Evolutionary conservation across 2,329 filamentous ascomycete genomes (phyloP).

Genomic region (Albophoma yamanashiensis): DNA sequence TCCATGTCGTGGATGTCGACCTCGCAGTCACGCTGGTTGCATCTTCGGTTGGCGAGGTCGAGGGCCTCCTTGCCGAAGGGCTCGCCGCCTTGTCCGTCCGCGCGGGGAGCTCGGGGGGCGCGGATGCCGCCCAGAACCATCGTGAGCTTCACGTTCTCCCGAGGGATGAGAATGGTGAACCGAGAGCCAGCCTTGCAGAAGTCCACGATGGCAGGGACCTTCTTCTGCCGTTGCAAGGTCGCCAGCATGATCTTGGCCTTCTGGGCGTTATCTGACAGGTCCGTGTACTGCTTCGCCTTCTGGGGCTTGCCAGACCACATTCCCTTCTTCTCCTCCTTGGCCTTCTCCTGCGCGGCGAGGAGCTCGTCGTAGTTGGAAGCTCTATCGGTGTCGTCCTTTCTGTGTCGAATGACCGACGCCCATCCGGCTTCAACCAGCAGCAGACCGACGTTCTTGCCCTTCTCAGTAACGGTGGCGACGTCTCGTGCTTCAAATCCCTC

Average conservation of each 20-base stretch:
- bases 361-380: conserved; percentile 91
- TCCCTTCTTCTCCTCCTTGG: conserved; percentile 81
- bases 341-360: conserved; percentile 66
- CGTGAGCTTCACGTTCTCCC: conserved; percentile 89
- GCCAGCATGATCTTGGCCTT: conserved; percentile 93
- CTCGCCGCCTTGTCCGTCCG: conserved; percentile 68
- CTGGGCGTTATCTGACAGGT: conserved; percentile 85
- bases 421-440: conserved; percentile 85
- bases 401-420: conserved; percentile 87
- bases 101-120: conserved; percentile 73
- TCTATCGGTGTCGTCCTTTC: conserved; percentile 87
- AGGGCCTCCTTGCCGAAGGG: conserved; percentile 92
- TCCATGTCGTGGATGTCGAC: conserved; percentile 92
- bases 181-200: conserved; percentile 96
- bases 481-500: conserved; percentile 93
- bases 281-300: conserved; percentile 70
- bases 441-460: conserved; percentile 79
- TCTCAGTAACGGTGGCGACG: conserved; percentile 76
- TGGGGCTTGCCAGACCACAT: conserved; percentile 91
- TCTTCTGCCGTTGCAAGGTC: conserved; percentile 80
- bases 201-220: conserved; percentile 86
- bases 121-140: conserved; percentile 90
- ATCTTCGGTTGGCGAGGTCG: conserved; percentile 79
- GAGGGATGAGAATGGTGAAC: conserved; percentile 84
- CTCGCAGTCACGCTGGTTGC: conserved; percentile 90